phyloP scores from a whole-genome alignment of 108 stramenopile genomes.

The Skeletonema potamos region DNA sequence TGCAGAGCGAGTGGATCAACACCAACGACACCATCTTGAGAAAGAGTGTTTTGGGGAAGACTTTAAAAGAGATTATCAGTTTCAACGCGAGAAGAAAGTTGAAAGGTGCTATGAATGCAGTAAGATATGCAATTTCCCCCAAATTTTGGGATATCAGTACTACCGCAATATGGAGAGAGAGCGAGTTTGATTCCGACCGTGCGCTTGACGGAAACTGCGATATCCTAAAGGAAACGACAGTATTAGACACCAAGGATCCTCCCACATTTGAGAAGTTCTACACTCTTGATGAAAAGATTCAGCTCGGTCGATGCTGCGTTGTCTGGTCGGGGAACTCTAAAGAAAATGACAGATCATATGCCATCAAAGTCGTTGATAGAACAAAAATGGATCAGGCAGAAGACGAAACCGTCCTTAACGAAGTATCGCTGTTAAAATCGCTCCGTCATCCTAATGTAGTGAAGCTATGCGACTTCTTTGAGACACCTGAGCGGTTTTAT shows the following conservation, averaged over 20 bases:
- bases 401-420: constrained; percentile 68
- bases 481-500: constrained; percentile 81
- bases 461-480: constrained; percentile 87
- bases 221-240: neutral
- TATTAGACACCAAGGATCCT: neutral
- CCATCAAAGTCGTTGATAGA: constrained; percentile 72
- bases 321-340: constrained; percentile 53
- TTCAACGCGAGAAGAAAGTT: constrained; percentile 76
- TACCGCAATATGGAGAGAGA: constrained; percentile 48
- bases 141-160: constrained; percentile 53
- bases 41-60: constrained; percentile 48
- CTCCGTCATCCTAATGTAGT: constrained; percentile 78
- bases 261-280: constrained; percentile 59
- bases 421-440: constrained; percentile 70
- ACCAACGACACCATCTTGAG: constrained; percentile 44
- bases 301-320: constrained; percentile 53
- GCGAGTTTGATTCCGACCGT: constrained; percentile 20
- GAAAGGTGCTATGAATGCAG: constrained; percentile 61
- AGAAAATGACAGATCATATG: constrained; percentile 36
- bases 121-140: constrained; percentile 28
- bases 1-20: constrained; percentile 73
- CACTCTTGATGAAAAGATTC: constrained; percentile 54
- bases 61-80: constrained; percentile 63
- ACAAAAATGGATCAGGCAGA: constrained; percentile 36
- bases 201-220: constrained; percentile 6